These are phyloP conservation scores for Tetracladium maxilliforme DNA, from an alignment of 2,329 filamentous ascomycete genomes.

Conservation along the genomic window DNA sequence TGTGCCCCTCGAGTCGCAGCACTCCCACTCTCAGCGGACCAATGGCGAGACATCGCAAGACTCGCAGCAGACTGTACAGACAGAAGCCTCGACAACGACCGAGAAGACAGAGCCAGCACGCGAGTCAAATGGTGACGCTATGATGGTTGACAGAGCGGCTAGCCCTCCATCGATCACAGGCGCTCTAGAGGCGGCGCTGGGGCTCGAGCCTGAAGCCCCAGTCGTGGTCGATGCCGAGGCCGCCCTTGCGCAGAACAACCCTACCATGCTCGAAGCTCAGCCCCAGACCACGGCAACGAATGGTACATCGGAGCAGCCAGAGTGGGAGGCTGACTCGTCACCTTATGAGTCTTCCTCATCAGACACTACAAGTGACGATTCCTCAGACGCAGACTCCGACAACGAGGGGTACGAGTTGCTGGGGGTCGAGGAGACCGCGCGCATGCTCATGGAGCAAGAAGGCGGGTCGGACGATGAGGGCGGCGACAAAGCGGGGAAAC, in stretches of 20 bases:
- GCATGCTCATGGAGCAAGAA: conserved; percentile 73
- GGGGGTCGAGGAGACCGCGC: conserved; percentile 68
- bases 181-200: conserved; percentile 3
- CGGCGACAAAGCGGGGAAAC: conserved; percentile 32
- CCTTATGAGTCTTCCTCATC: conserved; percentile 54
- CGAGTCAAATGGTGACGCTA: too few relatives aligned
- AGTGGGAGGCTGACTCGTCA: conserved; percentile 76
- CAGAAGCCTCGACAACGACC: too few relatives aligned
- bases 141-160: too few relatives aligned
- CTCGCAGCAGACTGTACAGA: too few relatives aligned
- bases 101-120: too few relatives aligned
- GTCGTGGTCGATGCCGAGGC: not conserved
- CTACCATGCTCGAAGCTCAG: conserved; percentile 2
- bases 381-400: conserved; percentile 34
- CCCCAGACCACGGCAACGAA: conserved; percentile 7
- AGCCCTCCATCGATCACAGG: conserved; percentile 2
- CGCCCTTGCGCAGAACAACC: conserved; percentile 1
- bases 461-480: conserved; percentile 67
- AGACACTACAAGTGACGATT: conserved; percentile 36
- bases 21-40: too few relatives aligned
- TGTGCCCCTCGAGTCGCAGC: too few relatives aligned
- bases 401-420: conserved; percentile 59
- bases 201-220: conserved; percentile 1
- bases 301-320: conserved; percentile 34
- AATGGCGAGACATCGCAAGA: too few relatives aligned